These are phyloP conservation scores for Bidens hawaiensis DNA, from an alignment of 140 eudicot species.

Conservation along the genomic window DNA sequence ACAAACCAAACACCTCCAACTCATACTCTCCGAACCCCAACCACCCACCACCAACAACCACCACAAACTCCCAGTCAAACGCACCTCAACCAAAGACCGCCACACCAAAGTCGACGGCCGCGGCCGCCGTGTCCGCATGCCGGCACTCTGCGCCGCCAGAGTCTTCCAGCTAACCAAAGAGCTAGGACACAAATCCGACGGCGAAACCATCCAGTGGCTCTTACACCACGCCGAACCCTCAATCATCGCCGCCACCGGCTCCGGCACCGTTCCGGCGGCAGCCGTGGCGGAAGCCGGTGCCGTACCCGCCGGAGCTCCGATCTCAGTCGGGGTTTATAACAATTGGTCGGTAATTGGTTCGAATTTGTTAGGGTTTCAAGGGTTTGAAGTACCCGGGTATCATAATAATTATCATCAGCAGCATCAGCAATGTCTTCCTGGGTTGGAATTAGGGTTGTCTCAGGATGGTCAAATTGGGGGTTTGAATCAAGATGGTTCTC, in stretches of 20 bases:
- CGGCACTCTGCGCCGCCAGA: conserved; percentile 90
- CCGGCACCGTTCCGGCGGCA: conserved; percentile 77
- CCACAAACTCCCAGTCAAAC: conserved; percentile 56
- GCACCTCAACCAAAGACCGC: conserved; percentile 83
- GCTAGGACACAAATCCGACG: conserved; percentile 87
- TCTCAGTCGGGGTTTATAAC: conserved; percentile 51
- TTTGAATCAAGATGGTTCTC: conserved; percentile 70
- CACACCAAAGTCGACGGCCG: conserved; percentile 92
- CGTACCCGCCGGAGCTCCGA: conserved; percentile 23
- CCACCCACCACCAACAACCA: neutral
- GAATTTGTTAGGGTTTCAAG: conserved; percentile 48
- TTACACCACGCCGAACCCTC: conserved; percentile 85
- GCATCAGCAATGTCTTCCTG: conserved; percentile 69
- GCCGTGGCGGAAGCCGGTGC: conserved; percentile 47
- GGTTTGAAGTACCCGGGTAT: conserved; percentile 51
- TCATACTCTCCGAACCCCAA: too few relatives aligned
- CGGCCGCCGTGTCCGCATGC: conserved; percentile 87
- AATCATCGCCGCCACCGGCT: conserved; percentile 77
- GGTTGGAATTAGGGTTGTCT: conserved; percentile 73
- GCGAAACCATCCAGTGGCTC: conserved; percentile 92
- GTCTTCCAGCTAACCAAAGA: conserved; percentile 78
- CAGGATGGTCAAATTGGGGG: conserved; percentile 71
- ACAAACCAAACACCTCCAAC: too few relatives aligned
- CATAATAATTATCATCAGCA: conserved; percentile 20
- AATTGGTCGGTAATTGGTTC: conserved; percentile 44